phyloP scores from a whole-genome alignment of 768 basidiomycete species.

The Mycena belliarum region DNA sequence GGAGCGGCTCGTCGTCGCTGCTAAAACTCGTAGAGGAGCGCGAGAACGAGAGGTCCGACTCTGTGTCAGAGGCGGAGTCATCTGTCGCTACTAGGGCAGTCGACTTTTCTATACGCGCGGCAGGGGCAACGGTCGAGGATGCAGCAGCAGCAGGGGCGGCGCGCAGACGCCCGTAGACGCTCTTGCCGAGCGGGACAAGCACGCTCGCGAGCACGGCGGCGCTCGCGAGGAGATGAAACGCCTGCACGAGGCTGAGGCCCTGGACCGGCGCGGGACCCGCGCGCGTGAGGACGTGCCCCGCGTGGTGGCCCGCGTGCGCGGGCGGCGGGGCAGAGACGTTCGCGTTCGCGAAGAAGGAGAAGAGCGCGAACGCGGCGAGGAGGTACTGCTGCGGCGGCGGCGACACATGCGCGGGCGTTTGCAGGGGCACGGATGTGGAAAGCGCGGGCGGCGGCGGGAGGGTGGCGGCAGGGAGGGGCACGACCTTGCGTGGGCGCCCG shows the following conservation, averaged over 20 bases:
- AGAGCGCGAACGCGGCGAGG: conserved; percentile 79
- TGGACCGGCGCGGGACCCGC: conserved; percentile 17
- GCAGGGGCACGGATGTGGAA: conserved; percentile 23
- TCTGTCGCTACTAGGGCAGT: too few relatives aligned
- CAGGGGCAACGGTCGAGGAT: too few relatives aligned
- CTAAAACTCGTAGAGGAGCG: too few relatives aligned
- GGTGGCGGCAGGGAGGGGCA: conserved; percentile 44
- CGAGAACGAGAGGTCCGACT: conserved; percentile 16
- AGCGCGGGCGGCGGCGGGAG: conserved; percentile 28
- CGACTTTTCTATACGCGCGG: too few relatives aligned
- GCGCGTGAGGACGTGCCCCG: conserved; percentile 58
- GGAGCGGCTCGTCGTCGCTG: conserved; percentile 8
- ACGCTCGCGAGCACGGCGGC: conserved; percentile 61
- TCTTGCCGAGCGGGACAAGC: conserved; percentile 24
- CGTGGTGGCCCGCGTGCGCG: conserved; percentile 46
- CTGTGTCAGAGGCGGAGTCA: conserved; percentile 8
- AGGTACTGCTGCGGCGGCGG: conserved; percentile 60
- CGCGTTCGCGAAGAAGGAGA: conserved; percentile 84
- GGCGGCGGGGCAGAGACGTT: conserved; percentile 46
- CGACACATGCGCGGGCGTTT: not conserved
- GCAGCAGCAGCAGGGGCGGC: not conserved
- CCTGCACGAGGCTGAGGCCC: conserved; percentile 55
- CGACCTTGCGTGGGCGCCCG: conserved; percentile 77
- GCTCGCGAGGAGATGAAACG: conserved; percentile 67
- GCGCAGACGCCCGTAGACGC: conserved; percentile 33